Conservation (phyloP, 352 stramenopile species). For the Phytophthora citrophthora region DNA sequence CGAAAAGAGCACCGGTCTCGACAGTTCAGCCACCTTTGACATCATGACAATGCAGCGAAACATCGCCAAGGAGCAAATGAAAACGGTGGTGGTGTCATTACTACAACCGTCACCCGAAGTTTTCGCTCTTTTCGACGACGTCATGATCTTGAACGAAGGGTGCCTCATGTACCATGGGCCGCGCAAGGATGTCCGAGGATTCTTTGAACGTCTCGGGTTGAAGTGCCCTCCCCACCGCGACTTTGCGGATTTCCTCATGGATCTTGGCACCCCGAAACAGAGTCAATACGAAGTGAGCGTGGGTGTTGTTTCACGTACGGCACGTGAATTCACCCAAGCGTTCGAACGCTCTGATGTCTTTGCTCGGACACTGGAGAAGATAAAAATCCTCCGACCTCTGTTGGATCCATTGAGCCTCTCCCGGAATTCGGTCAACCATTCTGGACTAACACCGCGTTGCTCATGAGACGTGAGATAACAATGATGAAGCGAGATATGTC, state of each 20-base stretch:
- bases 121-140: conserved; percentile 81
- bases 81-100: conserved; percentile 68
- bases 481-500: conserved; percentile 53
- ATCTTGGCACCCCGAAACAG: conserved; percentile 43
- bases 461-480: conserved; percentile 54
- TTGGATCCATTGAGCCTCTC: conserved; percentile 19
- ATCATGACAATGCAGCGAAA: conserved; percentile 37
- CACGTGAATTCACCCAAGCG: conserved; percentile 31
- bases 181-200: conserved; percentile 19
- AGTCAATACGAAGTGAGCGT: conserved; percentile 34
- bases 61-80: conserved; percentile 25
- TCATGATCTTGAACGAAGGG: conserved; percentile 63
- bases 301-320: conserved; percentile 3
- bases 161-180: conserved; percentile 27
- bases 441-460: conserved; percentile 27
- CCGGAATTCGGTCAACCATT: conserved; percentile 37
- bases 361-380: conserved; percentile 23
- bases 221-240: conserved; percentile 35
- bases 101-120: conserved; percentile 91
- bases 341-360: conserved; percentile 38
- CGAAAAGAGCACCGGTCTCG: conserved; percentile 93
- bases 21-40: conserved; percentile 64
- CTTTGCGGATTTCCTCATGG: conserved; percentile 46
- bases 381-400: conserved; percentile 13
- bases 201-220: conserved; percentile 47